A percentile compares a stretch with the other conserved stretches of the same genome.
phyloP scores from a whole-genome alignment of 169 alveolate genomes.

The Plasmodium gonderi region DNA sequence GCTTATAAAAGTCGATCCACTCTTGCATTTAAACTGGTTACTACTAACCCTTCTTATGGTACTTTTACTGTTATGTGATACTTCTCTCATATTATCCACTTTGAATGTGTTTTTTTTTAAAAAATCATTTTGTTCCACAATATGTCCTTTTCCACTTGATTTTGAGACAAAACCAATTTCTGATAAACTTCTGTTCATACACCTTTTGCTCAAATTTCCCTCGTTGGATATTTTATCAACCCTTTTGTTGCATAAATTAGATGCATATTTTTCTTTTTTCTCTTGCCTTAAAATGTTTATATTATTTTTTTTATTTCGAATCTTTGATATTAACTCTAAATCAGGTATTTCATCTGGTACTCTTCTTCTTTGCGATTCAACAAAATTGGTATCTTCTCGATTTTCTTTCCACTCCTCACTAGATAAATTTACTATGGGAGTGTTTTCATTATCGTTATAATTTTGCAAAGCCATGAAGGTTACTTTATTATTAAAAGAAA shows the following conservation, averaged over 20 bases:
- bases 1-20: not conserved
- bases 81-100: not conserved
- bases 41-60: too few relatives aligned
- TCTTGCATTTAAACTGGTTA: not conserved
- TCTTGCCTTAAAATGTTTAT: not conserved
- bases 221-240: not conserved
- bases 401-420: not conserved
- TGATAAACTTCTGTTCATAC: not conserved
- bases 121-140: not conserved
- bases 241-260: not conserved
- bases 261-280: not conserved
- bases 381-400: not conserved
- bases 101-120: not conserved
- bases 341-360: not conserved
- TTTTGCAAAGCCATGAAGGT: constrained; percentile 39
- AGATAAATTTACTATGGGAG: not conserved
- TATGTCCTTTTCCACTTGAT: not conserved
- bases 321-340: constrained; percentile 18
- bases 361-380: not conserved
- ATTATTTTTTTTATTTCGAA: not conserved
- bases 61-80: not conserved
- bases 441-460: not conserved
- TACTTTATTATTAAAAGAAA: constrained; percentile 37
- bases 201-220: not conserved
- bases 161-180: not conserved